Evolutionary conservation across 129 eudicot species (phyloP).

Genomic region (Artemisia argyi): DNA sequence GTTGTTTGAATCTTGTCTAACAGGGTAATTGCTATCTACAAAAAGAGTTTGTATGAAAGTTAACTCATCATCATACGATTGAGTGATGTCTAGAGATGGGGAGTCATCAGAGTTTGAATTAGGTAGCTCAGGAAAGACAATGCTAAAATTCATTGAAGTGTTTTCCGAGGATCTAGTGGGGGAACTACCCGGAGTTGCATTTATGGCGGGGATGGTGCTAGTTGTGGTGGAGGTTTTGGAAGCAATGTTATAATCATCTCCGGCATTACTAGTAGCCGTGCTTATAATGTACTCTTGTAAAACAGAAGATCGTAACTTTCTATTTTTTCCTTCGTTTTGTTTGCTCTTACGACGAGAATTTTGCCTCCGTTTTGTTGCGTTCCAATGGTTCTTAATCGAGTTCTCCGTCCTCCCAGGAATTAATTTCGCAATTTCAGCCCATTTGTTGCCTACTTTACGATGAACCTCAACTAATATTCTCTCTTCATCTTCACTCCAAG

Average conservation of each 20-base stretch:
- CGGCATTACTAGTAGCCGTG: constrained; percentile 16
- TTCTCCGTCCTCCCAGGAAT: constrained; percentile 81
- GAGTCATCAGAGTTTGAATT: constrained; percentile 29
- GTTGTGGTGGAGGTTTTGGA: constrained; percentile 20
- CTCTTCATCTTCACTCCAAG: constrained; percentile 80
- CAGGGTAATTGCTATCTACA: constrained; percentile 23
- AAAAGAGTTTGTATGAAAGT: constrained; percentile 53
- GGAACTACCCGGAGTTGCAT: constrained; percentile 15
- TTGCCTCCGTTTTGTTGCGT: constrained; percentile 74
- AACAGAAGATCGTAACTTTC: constrained; percentile 25
- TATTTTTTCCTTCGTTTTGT: constrained; percentile 31
- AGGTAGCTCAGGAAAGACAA: constrained; percentile 25
- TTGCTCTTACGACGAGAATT: constrained; percentile 51
- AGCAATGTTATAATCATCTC: constrained; percentile 19
- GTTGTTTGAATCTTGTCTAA: constrained; percentile 12
- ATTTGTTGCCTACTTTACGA: constrained; percentile 53
- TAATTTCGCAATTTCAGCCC: constrained; percentile 73
- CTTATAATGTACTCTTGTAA: constrained; percentile 53
- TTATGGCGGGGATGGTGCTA: neutral
- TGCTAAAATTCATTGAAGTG: constrained; percentile 19
- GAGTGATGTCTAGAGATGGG: constrained; percentile 39
- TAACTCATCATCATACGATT: constrained; percentile 52
- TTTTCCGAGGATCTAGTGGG: constrained; percentile 26
- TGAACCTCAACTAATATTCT: constrained; percentile 60
- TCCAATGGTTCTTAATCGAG: constrained; percentile 81